These are phyloP conservation scores for Tephrocybe sp. DNA, from an alignment of 768 basidiomycete species.

Conservation along the genomic window DNA sequence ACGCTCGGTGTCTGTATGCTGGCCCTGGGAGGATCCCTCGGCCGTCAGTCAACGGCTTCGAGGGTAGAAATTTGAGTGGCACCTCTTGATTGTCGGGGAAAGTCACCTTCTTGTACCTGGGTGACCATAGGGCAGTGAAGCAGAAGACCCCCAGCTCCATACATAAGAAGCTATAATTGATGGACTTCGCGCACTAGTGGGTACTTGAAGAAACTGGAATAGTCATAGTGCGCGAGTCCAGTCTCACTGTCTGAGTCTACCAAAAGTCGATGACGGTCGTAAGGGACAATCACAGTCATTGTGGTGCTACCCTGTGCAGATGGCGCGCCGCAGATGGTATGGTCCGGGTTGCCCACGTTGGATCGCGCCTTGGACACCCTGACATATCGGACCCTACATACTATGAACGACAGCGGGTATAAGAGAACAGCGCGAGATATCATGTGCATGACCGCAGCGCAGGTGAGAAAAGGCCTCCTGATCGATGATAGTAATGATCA, in stretches of 20 bases:
- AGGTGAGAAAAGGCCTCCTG: background rate
- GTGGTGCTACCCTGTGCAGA: background rate
- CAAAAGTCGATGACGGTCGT: background rate
- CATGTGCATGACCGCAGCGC: background rate
- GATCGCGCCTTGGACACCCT: background rate
- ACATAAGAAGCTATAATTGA: no score
- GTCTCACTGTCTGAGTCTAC: background rate
- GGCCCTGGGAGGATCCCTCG: background rate
- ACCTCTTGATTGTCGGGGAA: constrained; percentile 6
- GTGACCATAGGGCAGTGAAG: background rate
- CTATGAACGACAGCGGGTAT: background rate
- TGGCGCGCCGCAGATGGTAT: background rate
- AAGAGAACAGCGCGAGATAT: background rate
- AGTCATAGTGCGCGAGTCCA: background rate
- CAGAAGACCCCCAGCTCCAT: no score
- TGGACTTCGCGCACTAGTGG: no score
- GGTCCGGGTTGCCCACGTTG: background rate
- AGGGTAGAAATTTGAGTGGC: background rate
- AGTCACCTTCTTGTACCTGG: constrained; percentile 5
- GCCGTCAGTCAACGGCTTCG: background rate
- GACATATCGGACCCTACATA: background rate
- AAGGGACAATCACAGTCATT: background rate
- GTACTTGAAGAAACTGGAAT: background rate
- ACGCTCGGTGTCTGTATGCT: background rate
- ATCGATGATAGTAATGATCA: constrained; percentile 4